Evolutionary conservation across 495 filamentous ascomycete genomes (phyloP).

Genomic region (Staphylotrichum tortipilum): DNA sequence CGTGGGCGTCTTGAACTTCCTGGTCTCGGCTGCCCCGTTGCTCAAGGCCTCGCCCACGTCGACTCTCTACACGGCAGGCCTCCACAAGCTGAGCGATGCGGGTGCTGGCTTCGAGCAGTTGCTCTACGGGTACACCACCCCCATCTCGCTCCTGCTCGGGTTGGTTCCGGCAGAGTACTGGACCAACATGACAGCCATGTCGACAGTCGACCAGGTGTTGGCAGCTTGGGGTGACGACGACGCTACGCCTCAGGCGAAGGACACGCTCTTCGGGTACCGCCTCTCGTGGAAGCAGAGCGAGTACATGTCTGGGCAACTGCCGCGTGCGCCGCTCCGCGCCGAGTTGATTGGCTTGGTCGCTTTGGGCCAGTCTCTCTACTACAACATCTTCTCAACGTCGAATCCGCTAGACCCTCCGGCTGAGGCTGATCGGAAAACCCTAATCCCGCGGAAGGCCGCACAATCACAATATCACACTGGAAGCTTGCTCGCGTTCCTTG

Average conservation of each 20-base stretch:
- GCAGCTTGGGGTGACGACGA: neutral
- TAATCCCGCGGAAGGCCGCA: too few relatives aligned
- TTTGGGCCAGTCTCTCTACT: constrained; percentile 13
- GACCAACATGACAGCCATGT: constrained; percentile 35
- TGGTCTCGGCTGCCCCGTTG: constrained; percentile 41
- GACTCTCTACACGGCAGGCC: constrained; percentile 38
- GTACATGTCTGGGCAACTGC: constrained; percentile 9
- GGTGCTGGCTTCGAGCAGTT: constrained; percentile 21
- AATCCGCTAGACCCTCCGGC: neutral
- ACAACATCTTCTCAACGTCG: constrained; percentile 16
- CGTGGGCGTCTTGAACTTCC: constrained; percentile 39
- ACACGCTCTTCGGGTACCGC: constrained; percentile 12
- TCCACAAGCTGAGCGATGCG: constrained; percentile 15
- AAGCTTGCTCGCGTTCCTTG: too few relatives aligned
- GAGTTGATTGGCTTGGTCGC: constrained; percentile 4
- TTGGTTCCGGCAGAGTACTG: constrained; percentile 42
- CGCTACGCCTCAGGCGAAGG: neutral
- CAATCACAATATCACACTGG: too few relatives aligned
- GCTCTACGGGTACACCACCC: constrained; percentile 37
- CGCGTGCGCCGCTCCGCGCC: constrained; percentile 7
- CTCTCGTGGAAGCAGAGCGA: constrained; percentile 21
- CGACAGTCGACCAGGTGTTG: constrained; percentile 23
- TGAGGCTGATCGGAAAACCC: neutral
- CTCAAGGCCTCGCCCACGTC: constrained; percentile 32
- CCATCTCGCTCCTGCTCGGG: constrained; percentile 40